Base-by-base conservation (phyloP, 805 yeast species). In the Blastobotrys peoriensis region DNA sequence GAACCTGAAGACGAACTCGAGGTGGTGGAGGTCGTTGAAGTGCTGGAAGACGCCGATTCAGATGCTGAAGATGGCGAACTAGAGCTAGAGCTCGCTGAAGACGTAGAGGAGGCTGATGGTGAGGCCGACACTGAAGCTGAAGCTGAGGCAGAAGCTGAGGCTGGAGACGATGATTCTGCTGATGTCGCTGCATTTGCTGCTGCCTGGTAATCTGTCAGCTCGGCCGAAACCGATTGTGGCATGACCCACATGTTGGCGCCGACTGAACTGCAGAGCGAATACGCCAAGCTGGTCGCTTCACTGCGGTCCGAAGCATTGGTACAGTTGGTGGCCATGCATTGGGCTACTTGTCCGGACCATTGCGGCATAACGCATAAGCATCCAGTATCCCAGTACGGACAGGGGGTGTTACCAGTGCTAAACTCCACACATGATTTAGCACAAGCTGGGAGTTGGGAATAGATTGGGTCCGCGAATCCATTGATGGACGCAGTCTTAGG, bases 301-400 rank as follows among this genome's bases (percentile, higher is more conserved):
- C 47, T 41, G 15, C 45, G 64, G 35, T 72, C 65, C 38, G 65
- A 73, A 1, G 47, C 18, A n/a, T 67, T 74, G 4, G 51, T 33
- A 54, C 76, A 72, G 21, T 56, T 50, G 17, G 54, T 46, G 18
- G 70, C 73, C 38, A 70, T 52, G 54, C 76, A 72, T 36, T 60
- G 60, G 15, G 66, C 76, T 6, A 72, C 75, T 46, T 57, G 46
- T 2, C 75, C 75, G 23, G 72, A 64, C 74, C 74, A 72, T 50
- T 70, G 73, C n/a, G 75, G 73, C 76, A 72, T 70, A 20, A 72
- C 73, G 53, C 76, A 72, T 39, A 72, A 62, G 49, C 76, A 71
- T 4, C 76, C 76, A 35, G 76, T 69, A 51, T 71, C 76, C 75
- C 75, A 71, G 55, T 71, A 69, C 34, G 77, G 77, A 51, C 77